Base-by-base conservation (phyloP, 2,329 filamentous ascomycete species). In the Aspergillus calidoustus region DNA sequence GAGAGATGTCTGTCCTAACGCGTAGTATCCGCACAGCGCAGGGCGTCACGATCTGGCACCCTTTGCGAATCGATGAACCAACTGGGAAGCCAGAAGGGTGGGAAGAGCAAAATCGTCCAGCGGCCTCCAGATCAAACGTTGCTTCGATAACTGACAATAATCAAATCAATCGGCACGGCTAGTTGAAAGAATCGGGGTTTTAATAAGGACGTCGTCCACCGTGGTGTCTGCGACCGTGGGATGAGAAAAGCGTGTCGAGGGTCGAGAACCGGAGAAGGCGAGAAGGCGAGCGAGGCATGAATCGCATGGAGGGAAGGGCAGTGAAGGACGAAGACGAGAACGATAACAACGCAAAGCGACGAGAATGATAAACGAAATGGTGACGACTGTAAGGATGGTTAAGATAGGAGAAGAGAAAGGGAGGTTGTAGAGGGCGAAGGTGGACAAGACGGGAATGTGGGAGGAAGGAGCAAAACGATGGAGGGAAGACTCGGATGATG, bases 161-260 rank as follows among this genome's bases (percentile, higher is more conserved):
- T 47, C 52, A 31, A 13, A 25, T 46, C 25, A 25, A 49, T n/a
- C n/a, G 4, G 17, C 28, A 48, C 25, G 25, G 23, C 8, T 48
- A 50, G 51, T 49, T 41, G 46, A 44, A 51, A 38, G 30, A 31
- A 41, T 60, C 23, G 49, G 54, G 43, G 22, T 9, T 31, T 62
- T 60, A 65, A 54, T 59, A 46, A 9, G 63, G 58, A 53, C 61
- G 64, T 66, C 51, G 56, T 60, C 51, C 61, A 67, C 59, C 52
- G 63, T 66, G 63, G 62, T 66, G 68, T 68, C 66, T 68, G 67
- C 68, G 68, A 70, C 66, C 66, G 66, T 66, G 65, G 57, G 63
- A 63, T 58, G 59, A 63, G 60, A 71, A 59, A 58, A 54, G 59
- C 23, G 64, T 59, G 64, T 67, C 61, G 63, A 68, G 60, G 62